These are phyloP conservation scores for Phytophthora quininea DNA, from an alignment of 352 stramenopile genomes.

Conservation along the genomic window DNA sequence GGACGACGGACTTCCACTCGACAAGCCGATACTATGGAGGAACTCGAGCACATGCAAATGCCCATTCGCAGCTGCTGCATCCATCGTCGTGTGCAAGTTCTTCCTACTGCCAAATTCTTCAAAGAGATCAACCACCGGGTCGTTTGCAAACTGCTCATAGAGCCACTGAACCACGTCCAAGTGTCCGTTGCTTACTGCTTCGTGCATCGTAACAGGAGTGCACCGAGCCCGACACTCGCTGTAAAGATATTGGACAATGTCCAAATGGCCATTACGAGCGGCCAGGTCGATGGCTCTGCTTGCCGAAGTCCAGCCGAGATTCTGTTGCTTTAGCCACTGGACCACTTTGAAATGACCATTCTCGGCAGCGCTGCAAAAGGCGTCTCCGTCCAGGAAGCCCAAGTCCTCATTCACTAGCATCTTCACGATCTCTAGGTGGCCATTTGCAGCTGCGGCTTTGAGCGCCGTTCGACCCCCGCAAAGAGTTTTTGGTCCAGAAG, in stretches of 20 bases:
- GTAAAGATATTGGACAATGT: conserved; percentile 30
- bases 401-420: conserved; percentile 19
- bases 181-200: conserved; percentile 27
- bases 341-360: conserved; percentile 23
- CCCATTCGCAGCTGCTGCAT: conserved; percentile 36
- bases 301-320: conserved; percentile 25
- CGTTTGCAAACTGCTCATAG: conserved; percentile 13
- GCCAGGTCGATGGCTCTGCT: conserved; percentile 32
- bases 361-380: conserved; percentile 25
- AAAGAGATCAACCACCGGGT: conserved; percentile 19
- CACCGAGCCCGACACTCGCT: conserved; percentile 17
- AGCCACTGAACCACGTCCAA: conserved; percentile 31
- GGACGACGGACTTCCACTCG: conserved; percentile 10
- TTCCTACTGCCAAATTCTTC: conserved; percentile 15
- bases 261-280: conserved; percentile 25
- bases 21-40: conserved; percentile 21
- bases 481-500: conserved; percentile 12
- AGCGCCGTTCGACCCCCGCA: conserved; percentile 23
- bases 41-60: conserved; percentile 38
- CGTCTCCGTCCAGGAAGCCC: conserved; percentile 22
- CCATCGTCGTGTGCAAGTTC: conserved; percentile 32
- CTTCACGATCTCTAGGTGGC: conserved; percentile 33
- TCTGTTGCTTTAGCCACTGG: conserved; percentile 30
- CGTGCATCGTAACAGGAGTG: conserved; percentile 25
- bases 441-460: conserved; percentile 26